These are phyloP conservation scores for Lunularia cruciata DNA, from an alignment of 225 moss, liverwort and hornwort genomes.

Conservation along the genomic window DNA sequence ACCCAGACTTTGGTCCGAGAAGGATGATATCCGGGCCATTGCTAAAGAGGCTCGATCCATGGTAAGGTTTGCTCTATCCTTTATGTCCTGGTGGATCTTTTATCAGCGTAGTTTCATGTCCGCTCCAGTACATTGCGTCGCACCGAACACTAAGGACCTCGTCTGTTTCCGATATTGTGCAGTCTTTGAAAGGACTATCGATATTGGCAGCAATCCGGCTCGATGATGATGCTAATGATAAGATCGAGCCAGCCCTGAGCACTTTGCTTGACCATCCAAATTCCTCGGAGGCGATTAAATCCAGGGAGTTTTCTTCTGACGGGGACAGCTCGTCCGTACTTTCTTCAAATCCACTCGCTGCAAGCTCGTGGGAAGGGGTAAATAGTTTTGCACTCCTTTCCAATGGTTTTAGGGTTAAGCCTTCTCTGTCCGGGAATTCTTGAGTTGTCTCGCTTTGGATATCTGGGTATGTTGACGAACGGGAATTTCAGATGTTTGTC, in stretches of 20 bases:
- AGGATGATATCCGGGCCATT: conserved; percentile 82
- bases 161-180: conserved; percentile 30
- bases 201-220: conserved; percentile 78
- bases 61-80: conserved; percentile 19
- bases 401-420: no score
- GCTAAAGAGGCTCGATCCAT: conserved; percentile 72
- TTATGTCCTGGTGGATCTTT: no score
- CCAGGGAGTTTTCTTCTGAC: conserved; percentile 33
- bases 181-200: conserved; percentile 62
- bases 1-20: conserved; percentile 90
- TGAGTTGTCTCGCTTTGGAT: neutral
- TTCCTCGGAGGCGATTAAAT: conserved; percentile 45
- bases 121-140: neutral
- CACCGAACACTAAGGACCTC: no score
- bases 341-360: conserved; percentile 57
- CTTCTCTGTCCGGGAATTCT: no score
- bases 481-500: no score
- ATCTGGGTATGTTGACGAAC: neutral
- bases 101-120: no score
- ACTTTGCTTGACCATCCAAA: conserved; percentile 53
- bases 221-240: conserved; percentile 43
- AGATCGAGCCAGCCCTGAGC: conserved; percentile 60
- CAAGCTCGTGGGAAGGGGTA: conserved; percentile 78
- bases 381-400: neutral
- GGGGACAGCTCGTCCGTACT: conserved; percentile 48